Conservation (phyloP, 2,329 filamentous ascomycete species). For the Penicillium sp. region DNA sequence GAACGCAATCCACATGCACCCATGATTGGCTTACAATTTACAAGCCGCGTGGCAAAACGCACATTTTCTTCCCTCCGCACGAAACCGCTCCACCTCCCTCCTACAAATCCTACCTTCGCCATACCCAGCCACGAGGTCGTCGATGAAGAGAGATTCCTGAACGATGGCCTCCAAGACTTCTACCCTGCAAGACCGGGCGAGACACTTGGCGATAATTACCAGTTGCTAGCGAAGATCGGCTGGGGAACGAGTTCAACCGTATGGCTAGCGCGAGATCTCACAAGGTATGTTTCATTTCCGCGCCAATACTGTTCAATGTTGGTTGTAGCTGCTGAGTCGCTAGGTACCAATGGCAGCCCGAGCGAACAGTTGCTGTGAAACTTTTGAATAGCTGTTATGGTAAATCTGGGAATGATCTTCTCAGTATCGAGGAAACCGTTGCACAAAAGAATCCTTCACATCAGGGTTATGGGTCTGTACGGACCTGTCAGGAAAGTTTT, state of each 20-base stretch:
- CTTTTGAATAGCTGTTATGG: constrained; percentile 23
- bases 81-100: neutral
- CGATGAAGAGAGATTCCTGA: neutral
- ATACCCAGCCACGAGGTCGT: neutral
- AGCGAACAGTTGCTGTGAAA: constrained; percentile 27
- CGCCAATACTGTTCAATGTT: neutral
- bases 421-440: constrained; percentile 30
- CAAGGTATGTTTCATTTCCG: constrained; percentile 6
- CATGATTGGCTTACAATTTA: neutral
- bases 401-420: constrained; percentile 11
- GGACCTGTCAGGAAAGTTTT: constrained; percentile 23
- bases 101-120: neutral
- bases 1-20: no score
- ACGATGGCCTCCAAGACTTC: neutral
- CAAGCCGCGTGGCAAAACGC: neutral
- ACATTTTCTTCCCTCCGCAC: neutral
- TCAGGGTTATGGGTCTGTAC: constrained; percentile 14
- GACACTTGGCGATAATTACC: constrained; percentile 35
- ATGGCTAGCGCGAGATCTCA: constrained; percentile 42
- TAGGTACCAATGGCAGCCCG: constrained; percentile 11
- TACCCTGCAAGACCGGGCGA: constrained; percentile 29
- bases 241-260: constrained; percentile 44
- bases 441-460: constrained; percentile 23
- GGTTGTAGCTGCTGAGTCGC: neutral
- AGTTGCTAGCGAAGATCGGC: constrained; percentile 42